A percentile compares a stretch with the other conserved stretches of the same genome.
Evolutionary conservation across 306 rosid species (phyloP).

Genomic region (Lotus japonicus): DNA sequence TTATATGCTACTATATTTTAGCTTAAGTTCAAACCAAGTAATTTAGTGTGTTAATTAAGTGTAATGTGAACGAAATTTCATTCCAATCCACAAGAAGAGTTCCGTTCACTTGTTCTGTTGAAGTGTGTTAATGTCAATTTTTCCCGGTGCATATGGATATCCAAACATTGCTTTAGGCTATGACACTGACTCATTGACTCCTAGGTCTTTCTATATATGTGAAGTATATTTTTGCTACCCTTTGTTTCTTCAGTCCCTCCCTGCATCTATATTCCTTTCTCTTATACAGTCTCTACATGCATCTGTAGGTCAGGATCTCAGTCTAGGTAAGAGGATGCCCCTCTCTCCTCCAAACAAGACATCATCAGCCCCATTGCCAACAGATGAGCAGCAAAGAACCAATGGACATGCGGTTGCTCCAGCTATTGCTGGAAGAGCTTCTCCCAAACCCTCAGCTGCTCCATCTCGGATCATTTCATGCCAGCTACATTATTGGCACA

Average conservation of each 20-base stretch:
- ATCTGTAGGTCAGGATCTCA: conserved; percentile 71
- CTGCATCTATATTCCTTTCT: not conserved
- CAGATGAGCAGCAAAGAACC: conserved; percentile 73
- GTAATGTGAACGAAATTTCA: too few species aligned
- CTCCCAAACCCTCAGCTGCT: conserved; percentile 73
- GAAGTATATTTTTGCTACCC: not conserved
- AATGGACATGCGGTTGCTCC: conserved; percentile 73
- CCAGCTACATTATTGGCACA: conserved; percentile 29
- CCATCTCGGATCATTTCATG: conserved; percentile 28
- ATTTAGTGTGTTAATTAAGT: too few species aligned
- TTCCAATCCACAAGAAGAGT: too few species aligned
- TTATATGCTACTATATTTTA: not conserved
- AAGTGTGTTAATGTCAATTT: too few species aligned
- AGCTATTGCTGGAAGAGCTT: conserved; percentile 87
- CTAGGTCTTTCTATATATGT: too few species aligned
- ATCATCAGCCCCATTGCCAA: conserved; percentile 60
- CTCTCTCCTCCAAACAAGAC: conserved; percentile 39
- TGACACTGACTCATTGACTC: not conserved
- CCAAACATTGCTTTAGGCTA: not conserved
- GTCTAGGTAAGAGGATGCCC: conserved; percentile 50
- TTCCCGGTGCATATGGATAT: too few species aligned
- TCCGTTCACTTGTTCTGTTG: too few species aligned
- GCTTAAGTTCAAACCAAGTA: not conserved
- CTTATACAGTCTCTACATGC: conserved; percentile 4
- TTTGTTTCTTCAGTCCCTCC: not conserved